Conservation (phyloP, 2,329 filamentous ascomycete species). For the Phoma sp. region DNA sequence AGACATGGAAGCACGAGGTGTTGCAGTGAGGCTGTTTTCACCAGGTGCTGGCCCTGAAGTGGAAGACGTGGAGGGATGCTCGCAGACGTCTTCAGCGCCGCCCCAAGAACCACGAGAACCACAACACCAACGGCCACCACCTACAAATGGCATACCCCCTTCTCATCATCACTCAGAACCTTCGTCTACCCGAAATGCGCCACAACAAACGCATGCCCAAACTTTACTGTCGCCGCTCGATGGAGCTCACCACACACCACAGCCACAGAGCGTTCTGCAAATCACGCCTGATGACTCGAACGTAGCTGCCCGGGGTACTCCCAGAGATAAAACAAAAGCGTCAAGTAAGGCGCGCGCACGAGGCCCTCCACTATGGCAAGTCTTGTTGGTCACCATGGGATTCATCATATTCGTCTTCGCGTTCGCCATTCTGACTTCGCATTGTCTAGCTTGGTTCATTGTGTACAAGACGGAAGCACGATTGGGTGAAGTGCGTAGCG, state of each 20-base stretch:
- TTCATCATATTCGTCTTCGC: constrained; percentile 24
- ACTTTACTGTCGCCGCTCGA: constrained; percentile 5
- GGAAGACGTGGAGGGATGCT: not conserved
- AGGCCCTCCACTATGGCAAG: not conserved
- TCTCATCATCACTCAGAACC: not conserved
- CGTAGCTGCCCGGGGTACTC: not conserved
- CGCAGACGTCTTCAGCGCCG: not conserved
- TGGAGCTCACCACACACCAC: not conserved
- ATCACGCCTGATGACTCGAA: not conserved
- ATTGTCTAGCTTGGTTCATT: constrained; percentile 38
- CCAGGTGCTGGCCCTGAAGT: not conserved
- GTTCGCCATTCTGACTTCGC: constrained; percentile 32
- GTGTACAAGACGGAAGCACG: constrained; percentile 39
- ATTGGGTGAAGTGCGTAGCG: constrained; percentile 31
- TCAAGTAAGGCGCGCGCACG: not conserved
- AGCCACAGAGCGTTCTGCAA: not conserved
- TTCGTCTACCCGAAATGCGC: not conserved
- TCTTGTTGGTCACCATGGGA: constrained; percentile 11
- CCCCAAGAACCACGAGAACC: not conserved
- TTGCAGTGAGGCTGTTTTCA: constrained; percentile 9
- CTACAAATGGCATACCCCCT: not conserved
- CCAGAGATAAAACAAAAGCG: not conserved
- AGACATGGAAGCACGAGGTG: constrained; percentile 3
- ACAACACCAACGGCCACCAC: not conserved
- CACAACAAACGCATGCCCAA: not conserved